phyloP scores from a whole-genome alignment of 163 green algal genomes.

The Volvox carteri region DNA sequence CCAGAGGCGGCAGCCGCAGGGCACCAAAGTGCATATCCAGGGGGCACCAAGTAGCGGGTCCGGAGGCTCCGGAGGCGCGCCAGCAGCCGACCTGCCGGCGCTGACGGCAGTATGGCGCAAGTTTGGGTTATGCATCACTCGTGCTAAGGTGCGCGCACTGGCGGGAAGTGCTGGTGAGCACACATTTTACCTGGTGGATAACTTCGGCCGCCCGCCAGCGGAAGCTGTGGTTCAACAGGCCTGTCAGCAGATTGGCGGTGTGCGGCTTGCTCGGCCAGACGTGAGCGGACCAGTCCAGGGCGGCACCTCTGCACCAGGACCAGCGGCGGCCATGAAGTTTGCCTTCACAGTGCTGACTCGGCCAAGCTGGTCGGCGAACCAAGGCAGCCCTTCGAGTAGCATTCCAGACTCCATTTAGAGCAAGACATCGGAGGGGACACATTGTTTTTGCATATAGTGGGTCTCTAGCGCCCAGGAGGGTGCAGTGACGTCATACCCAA shows the following conservation, averaged over 20 bases:
- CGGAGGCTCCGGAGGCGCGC: not conserved
- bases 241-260: slow-evolving; percentile 54
- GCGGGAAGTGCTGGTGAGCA: slow-evolving; percentile 10
- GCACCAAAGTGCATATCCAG: slow-evolving; percentile 87
- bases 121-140: slow-evolving; percentile 51
- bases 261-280: slow-evolving; percentile 24
- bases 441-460: too few species aligned
- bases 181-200: slow-evolving; percentile 55
- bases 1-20: slow-evolving; percentile 85
- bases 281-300: not conserved
- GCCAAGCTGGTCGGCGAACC: not conserved
- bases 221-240: slow-evolving; percentile 42
- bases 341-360: slow-evolving; percentile 21
- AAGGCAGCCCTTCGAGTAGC: not conserved
- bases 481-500: too few species aligned
- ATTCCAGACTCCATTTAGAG: slow-evolving; percentile 19
- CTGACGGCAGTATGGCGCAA: slow-evolving; percentile 55
- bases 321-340: not conserved
- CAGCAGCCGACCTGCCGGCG: slow-evolving; percentile 21
- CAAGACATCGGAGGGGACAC: too few species aligned
- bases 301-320: not conserved
- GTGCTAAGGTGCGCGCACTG: slow-evolving; percentile 50
- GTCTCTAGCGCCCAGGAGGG: too few species aligned
- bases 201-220: slow-evolving; percentile 23
- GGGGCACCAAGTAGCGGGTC: not conserved